phyloP scores from a whole-genome alignment of 331 rosid genomes.

The Rosa hybrid region DNA sequence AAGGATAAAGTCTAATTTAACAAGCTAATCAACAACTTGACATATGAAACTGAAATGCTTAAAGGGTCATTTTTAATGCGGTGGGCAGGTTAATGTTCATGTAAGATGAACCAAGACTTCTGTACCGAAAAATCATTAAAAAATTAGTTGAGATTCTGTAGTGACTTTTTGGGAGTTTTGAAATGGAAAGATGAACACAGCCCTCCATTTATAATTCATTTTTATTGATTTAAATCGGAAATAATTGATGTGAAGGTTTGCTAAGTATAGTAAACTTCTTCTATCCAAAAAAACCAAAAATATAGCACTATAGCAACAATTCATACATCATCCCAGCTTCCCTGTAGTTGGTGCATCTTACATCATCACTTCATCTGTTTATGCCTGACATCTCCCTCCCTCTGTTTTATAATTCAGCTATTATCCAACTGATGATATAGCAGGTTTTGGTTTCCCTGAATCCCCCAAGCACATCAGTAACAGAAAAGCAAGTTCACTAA shows the following conservation, averaged over 20 bases:
- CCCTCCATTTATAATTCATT: neutral
- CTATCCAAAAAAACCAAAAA: too few relatives aligned
- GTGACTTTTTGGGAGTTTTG: neutral
- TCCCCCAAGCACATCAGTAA: neutral
- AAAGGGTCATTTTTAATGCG: neutral
- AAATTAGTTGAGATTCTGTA: neutral
- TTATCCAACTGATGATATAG: neutral
- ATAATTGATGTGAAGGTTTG: neutral
- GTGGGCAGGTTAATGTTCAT: neutral
- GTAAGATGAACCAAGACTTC: slow-evolving; percentile 6
- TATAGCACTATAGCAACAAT: too few relatives aligned
- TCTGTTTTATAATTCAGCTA: neutral
- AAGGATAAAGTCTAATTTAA: neutral
- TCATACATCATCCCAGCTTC: neutral
- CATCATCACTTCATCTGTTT: neutral
- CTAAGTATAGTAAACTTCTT: neutral
- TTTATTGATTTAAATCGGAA: neutral
- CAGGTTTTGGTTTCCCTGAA: slow-evolving; percentile 8
- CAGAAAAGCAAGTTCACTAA: neutral
- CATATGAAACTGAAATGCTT: neutral
- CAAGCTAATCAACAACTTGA: slow-evolving; percentile 1
- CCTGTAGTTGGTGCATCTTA: too few relatives aligned
- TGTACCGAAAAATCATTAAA: neutral
- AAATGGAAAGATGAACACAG: neutral
- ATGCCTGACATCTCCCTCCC: neutral